Percentiles rank a stretch among this genome's conserved stretches.
These are phyloP conservation scores for Pythium sp. DNA, from an alignment of 352 stramenopile genomes.

Conservation along the genomic window DNA sequence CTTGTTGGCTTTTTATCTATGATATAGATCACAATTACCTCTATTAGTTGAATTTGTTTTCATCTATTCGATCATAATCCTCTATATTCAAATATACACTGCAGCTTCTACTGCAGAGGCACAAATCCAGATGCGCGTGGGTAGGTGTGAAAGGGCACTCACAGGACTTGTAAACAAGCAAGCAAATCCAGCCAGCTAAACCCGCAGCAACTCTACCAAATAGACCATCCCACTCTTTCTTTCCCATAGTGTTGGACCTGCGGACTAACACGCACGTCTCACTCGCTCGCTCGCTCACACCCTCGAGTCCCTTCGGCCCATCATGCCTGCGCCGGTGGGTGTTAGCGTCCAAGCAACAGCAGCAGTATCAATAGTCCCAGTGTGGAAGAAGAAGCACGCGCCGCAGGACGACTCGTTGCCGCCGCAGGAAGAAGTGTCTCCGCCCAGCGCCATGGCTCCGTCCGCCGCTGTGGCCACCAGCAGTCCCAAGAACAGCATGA, in stretches of 20 bases:
- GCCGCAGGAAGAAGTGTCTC: constrained; percentile 3
- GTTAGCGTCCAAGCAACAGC: neutral
- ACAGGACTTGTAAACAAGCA: neutral
- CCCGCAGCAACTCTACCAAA: neutral
- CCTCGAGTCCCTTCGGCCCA: neutral
- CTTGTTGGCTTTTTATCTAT: neutral
- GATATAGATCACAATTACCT: neutral
- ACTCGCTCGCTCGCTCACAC: no score
- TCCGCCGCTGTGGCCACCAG: neutral
- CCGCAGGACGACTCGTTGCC: constrained; percentile 1
- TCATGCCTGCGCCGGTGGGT: neutral
- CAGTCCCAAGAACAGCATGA: neutral
- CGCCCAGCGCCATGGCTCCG: neutral
- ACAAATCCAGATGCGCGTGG: neutral
- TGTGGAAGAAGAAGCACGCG: neutral
- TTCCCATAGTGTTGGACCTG: constrained; percentile 5
- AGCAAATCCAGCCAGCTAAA: neutral
- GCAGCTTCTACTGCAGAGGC: neutral
- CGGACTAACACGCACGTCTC: neutral
- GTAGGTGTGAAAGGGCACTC: neutral
- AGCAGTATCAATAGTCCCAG: neutral
- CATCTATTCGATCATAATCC: no score
- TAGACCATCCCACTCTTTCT: neutral
- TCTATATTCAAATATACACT: neutral
- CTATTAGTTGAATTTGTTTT: neutral